Percentiles rank a stretch among this genome's conserved stretches.
These are phyloP conservation scores for Colletotrichum musae DNA, from an alignment of 2,329 filamentous ascomycete genomes.

Conservation along the genomic window DNA sequence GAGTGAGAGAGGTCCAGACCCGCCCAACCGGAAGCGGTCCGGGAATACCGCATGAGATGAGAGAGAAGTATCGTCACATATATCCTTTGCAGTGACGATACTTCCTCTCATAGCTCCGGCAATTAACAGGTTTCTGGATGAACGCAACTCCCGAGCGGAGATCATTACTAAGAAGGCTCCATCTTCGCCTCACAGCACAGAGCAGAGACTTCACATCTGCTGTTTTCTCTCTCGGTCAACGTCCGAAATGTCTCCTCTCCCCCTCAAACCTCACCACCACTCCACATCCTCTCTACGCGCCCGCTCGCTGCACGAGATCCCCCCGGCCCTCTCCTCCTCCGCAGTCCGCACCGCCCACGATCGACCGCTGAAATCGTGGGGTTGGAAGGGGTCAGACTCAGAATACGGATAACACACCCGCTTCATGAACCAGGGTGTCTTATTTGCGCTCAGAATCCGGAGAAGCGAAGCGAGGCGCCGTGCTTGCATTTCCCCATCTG, in stretches of 20 bases:
- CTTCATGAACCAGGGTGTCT: too few species aligned
- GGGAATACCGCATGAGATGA: slow-evolving; percentile 2
- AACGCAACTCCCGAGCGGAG: slow-evolving; percentile 37
- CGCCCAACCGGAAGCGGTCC: slow-evolving; percentile 12
- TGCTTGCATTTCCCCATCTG: too few species aligned
- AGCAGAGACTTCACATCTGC: neutral
- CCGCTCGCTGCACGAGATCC: slow-evolving; percentile 27
- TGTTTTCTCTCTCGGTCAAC: slow-evolving; percentile 28
- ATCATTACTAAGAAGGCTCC: slow-evolving; percentile 32
- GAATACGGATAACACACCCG: neutral
- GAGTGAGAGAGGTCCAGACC: neutral
- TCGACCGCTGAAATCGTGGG: slow-evolving; percentile 38
- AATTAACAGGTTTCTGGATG: slow-evolving; percentile 21
- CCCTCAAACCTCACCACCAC: too few species aligned
- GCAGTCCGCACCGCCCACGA: slow-evolving; percentile 26
- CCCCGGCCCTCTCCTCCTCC: slow-evolving; percentile 12
- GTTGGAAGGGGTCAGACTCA: slow-evolving; percentile 20
- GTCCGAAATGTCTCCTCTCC: slow-evolving; percentile 27
- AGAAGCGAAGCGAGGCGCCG: slow-evolving; percentile 12
- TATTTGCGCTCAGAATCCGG: slow-evolving; percentile 17
- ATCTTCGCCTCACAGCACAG: neutral
- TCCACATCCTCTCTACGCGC: neutral
- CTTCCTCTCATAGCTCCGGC: neutral
- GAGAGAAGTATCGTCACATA: slow-evolving; percentile 1
- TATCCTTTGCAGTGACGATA: neutral